Evolutionary conservation across 2,329 filamentous ascomycete genomes (phyloP).

Genomic region (Aspergillus japonicus): DNA sequence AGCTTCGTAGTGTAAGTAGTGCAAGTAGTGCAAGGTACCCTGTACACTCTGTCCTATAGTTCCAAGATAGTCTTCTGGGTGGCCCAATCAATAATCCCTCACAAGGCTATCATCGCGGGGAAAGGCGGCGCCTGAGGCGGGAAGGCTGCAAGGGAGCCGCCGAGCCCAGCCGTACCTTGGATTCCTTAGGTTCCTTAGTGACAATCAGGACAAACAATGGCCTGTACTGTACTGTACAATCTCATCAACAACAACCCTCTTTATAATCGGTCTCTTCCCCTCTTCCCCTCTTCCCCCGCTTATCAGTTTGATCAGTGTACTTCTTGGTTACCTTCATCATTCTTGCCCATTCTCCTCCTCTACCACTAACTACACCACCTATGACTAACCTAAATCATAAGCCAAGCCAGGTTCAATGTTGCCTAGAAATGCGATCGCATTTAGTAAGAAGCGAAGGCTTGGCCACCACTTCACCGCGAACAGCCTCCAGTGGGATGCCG

Average conservation of each 20-base stretch:
- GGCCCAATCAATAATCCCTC: not conserved
- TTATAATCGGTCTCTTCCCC: not conserved
- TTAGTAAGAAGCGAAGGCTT: slow-evolving; percentile 1
- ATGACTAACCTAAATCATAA: not conserved
- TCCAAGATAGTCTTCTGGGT: too few relatives aligned
- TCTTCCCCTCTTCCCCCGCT: not conserved
- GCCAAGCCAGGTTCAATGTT: not conserved
- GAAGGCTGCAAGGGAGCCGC: not conserved
- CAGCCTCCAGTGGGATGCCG: not conserved
- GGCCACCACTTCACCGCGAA: slow-evolving; percentile 1
- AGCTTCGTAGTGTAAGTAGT: too few relatives aligned
- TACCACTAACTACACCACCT: too few relatives aligned
- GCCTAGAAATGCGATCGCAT: not conserved
- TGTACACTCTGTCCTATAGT: too few relatives aligned
- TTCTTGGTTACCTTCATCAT: too few relatives aligned
- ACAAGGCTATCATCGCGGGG: not conserved
- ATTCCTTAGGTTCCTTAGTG: too few relatives aligned
- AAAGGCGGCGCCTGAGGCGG: not conserved
- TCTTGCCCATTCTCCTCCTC: too few relatives aligned
- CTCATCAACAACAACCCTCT: not conserved
- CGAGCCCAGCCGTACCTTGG: too few relatives aligned
- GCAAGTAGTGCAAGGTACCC: too few relatives aligned
- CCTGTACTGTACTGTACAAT: too few relatives aligned
- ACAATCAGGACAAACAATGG: too few relatives aligned
- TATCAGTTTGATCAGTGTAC: not conserved